These are phyloP conservation scores for Xylaria cubensis DNA, from an alignment of 495 filamentous ascomycete species.

Conservation along the genomic window DNA sequence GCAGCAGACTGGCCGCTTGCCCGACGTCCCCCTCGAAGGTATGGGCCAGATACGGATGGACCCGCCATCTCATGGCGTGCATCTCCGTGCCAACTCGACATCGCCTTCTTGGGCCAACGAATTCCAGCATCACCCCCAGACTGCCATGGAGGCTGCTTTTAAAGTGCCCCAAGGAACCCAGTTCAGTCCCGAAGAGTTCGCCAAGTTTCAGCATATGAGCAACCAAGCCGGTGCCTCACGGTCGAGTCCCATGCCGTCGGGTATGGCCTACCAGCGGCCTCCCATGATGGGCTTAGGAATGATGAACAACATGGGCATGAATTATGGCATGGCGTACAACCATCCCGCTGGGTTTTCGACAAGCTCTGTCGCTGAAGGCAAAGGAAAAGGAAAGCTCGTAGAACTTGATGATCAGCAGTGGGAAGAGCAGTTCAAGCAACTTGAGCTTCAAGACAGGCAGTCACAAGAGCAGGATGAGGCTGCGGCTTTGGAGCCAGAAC, in stretches of 20 bases:
- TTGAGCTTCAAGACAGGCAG: conserved; percentile 74
- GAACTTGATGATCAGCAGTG: conserved; percentile 93
- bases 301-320: conserved; percentile 54
- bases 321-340: conserved; percentile 52
- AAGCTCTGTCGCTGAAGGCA: conserved; percentile 47
- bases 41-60: conserved; percentile 50
- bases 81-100: conserved; percentile 62
- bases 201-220: conserved; percentile 76
- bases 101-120: conserved; percentile 62
- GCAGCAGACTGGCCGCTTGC: conserved; percentile 65
- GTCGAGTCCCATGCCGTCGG: conserved; percentile 47
- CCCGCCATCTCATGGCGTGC: conserved; percentile 52
- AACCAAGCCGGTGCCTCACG: conserved; percentile 60
- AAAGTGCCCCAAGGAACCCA: conserved; percentile 63
- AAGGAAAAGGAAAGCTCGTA: conserved; percentile 89
- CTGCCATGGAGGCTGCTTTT: conserved; percentile 82
- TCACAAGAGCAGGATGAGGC: conserved; percentile 67
- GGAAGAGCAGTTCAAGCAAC: conserved; percentile 93
- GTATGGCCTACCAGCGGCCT: conserved; percentile 37
- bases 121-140: conserved; percentile 67
- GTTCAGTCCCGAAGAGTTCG: conserved; percentile 86
- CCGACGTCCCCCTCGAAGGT: conserved; percentile 52
- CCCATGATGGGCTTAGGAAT: conserved; percentile 56
- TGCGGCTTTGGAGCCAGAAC: conserved; percentile 82
- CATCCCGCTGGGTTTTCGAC: conserved; percentile 59